phyloP scores from a whole-genome alignment of 768 basidiomycete species.

The Russula brevipes region DNA sequence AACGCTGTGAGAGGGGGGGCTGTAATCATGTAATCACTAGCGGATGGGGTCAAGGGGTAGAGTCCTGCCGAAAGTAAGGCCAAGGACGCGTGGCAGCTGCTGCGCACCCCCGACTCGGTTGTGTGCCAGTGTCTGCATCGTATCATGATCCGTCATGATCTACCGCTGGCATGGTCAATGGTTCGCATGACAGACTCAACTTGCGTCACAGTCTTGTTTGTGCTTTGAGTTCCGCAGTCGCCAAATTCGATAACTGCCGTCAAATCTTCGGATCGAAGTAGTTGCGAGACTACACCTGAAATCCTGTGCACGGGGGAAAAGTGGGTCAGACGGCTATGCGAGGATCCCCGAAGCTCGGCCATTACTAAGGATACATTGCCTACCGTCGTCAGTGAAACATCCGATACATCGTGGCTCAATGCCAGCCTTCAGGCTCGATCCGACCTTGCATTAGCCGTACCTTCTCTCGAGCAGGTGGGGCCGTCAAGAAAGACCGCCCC shows the following conservation, averaged over 20 bases:
- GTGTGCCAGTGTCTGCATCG: constrained; percentile 65
- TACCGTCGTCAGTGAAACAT: constrained; percentile 60
- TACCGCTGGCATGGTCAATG: constrained; percentile 61
- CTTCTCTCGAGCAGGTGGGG: constrained; percentile 54
- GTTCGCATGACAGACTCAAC: constrained; percentile 69
- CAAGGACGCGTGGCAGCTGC: not conserved
- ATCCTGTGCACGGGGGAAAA: constrained; percentile 47
- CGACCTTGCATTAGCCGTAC: constrained; percentile 71
- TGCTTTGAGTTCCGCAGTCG: constrained; percentile 70
- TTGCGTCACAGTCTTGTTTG: constrained; percentile 69
- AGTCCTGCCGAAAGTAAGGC: not conserved
- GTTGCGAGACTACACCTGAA: constrained; percentile 49
- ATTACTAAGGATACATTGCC: constrained; percentile 37
- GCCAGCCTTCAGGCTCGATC: constrained; percentile 96
- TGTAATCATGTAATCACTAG: no score
- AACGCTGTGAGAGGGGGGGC: constrained; percentile 79
- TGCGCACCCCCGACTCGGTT: constrained; percentile 89
- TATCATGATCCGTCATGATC: no score
- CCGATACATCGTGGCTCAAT: constrained; percentile 73
- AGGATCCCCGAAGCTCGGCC: not conserved
- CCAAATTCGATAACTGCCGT: constrained; percentile 79
- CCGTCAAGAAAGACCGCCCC: constrained; percentile 82
- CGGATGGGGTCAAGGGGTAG: constrained; percentile 1
- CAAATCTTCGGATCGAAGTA: constrained; percentile 71
- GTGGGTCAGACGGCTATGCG: not conserved